A percentile compares a stretch with the other conserved stretches of the same genome.
phyloP scores from a whole-genome alignment of 2,329 filamentous ascomycete species.

The Colletotrichum sp. region DNA sequence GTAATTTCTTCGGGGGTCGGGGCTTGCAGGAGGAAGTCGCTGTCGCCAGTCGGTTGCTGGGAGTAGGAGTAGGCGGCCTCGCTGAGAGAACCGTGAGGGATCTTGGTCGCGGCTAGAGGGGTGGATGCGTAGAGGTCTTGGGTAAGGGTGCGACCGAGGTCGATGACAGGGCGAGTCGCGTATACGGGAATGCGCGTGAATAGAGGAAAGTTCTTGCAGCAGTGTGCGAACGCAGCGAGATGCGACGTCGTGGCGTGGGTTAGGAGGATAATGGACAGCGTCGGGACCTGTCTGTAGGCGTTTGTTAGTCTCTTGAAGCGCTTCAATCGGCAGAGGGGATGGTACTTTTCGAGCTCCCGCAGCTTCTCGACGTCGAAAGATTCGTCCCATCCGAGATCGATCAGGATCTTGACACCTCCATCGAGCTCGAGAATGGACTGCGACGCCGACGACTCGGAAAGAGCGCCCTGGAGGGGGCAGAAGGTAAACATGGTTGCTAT shows the following conservation, averaged over 20 bases:
- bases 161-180: conserved; percentile 91
- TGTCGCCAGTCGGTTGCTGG: conserved; percentile 51
- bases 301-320: conserved; percentile 21
- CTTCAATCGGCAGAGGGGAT: background rate
- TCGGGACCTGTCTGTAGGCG: conserved; percentile 76
- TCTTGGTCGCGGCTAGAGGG: conserved; percentile 83
- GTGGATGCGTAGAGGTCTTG: conserved; percentile 93
- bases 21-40: conserved; percentile 66
- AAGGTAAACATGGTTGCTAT: conserved; percentile 84
- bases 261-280: conserved; percentile 89
- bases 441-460: conserved; percentile 83
- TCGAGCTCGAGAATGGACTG: conserved; percentile 97
- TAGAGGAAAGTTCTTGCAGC: conserved; percentile 92
- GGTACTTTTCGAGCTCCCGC: conserved; percentile 86
- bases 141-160: conserved; percentile 86
- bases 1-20: conserved; percentile 90
- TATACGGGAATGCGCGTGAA: conserved; percentile 95
- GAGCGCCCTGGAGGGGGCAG: conserved; percentile 88
- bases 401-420: conserved; percentile 91
- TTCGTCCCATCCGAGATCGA: conserved; percentile 97
- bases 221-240: conserved; percentile 92
- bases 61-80: conserved; percentile 61
- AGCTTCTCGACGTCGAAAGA: conserved; percentile 83
- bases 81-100: conserved; percentile 74
- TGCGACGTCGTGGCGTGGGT: conserved; percentile 93